Evolutionary conservation across 768 basidiomycete species (phyloP).

Genomic region (Amanita pseudoporphyria): DNA sequence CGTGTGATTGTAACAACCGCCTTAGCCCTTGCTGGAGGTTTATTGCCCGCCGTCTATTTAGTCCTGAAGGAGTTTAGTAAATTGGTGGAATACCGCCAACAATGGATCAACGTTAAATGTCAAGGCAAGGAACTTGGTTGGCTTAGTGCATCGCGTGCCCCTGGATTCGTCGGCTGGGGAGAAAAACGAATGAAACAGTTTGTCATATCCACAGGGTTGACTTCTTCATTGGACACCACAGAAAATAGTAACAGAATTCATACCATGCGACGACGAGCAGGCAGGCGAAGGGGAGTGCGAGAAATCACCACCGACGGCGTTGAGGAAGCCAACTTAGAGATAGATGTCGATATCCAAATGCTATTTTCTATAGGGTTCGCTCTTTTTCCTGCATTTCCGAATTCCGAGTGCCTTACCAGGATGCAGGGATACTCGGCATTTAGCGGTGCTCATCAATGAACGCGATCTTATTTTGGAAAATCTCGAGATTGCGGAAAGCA

Average conservation of each 20-base stretch:
- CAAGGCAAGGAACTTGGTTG: slow-evolving; percentile 68
- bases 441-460: slow-evolving; percentile 65
- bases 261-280: slow-evolving; percentile 19
- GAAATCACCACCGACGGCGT: slow-evolving; percentile 27
- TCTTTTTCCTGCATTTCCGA: slow-evolving; percentile 7
- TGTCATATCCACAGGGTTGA: slow-evolving; percentile 55
- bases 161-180: slow-evolving; percentile 63
- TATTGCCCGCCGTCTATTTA: slow-evolving; percentile 57
- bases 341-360: slow-evolving; percentile 66
- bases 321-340: slow-evolving; percentile 40
- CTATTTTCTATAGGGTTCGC: slow-evolving; percentile 71
- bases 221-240: slow-evolving; percentile 38
- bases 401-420: slow-evolving; percentile 1
- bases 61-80: slow-evolving; percentile 55
- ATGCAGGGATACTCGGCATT: slow-evolving; percentile 53
- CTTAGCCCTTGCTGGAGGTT: slow-evolving; percentile 48
- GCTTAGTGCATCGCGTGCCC: slow-evolving; percentile 52
- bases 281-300: slow-evolving; percentile 24
- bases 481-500: slow-evolving; percentile 71
- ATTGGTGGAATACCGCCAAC: slow-evolving; percentile 41
- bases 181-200: slow-evolving; percentile 67
- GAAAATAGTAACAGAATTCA: slow-evolving; percentile 18
- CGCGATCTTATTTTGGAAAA: slow-evolving; percentile 71
- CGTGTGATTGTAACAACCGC: slow-evolving; percentile 63
- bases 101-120: slow-evolving; percentile 57